Conservation (phyloP, 192 early-diverging fungal genomes). For the Neocallimastix lanati region DNA sequence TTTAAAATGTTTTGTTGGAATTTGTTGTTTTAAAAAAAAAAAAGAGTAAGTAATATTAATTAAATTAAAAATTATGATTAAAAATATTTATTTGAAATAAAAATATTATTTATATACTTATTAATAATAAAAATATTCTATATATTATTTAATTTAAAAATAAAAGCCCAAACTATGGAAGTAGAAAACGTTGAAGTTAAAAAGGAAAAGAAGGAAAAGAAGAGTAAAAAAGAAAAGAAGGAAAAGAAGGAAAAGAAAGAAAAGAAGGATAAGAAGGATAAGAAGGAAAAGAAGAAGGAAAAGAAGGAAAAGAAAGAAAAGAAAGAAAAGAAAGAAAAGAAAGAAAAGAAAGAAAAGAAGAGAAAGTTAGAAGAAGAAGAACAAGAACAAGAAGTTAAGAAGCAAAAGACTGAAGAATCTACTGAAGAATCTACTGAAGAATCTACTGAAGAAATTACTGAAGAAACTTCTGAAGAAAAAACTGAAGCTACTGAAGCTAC, state of each 20-base stretch:
- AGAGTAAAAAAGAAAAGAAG: neutral
- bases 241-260: slow-evolving; percentile 10
- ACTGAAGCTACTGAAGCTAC: slow-evolving; percentile 37
- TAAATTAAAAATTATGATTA: too few relatives aligned
- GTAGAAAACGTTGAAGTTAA: neutral
- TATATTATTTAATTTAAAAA: too few relatives aligned
- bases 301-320: neutral
- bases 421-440: neutral
- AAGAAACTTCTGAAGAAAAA: slow-evolving; percentile 25
- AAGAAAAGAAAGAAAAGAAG: slow-evolving; percentile 16
- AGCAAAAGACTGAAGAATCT: slow-evolving; percentile 18
- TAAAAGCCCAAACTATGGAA: neutral
- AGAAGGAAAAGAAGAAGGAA: neutral
- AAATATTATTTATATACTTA: too few relatives aligned
- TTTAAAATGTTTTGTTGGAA: too few relatives aligned
- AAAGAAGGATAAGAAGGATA: slow-evolving; percentile 4
- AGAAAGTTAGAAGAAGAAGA: slow-evolving; percentile 16
- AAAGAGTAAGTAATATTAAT: too few relatives aligned
- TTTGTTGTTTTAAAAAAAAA: too few relatives aligned
- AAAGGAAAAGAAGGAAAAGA: too few relatives aligned
- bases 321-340: slow-evolving; percentile 19
- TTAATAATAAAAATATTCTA: too few relatives aligned
- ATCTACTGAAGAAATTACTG: slow-evolving; percentile 9
- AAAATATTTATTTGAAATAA: too few relatives aligned
- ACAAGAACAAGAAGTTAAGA: slow-evolving; percentile 13